These are phyloP conservation scores for Fusarium devonianum DNA, from an alignment of 2,329 filamentous ascomycete species.

Conservation along the genomic window DNA sequence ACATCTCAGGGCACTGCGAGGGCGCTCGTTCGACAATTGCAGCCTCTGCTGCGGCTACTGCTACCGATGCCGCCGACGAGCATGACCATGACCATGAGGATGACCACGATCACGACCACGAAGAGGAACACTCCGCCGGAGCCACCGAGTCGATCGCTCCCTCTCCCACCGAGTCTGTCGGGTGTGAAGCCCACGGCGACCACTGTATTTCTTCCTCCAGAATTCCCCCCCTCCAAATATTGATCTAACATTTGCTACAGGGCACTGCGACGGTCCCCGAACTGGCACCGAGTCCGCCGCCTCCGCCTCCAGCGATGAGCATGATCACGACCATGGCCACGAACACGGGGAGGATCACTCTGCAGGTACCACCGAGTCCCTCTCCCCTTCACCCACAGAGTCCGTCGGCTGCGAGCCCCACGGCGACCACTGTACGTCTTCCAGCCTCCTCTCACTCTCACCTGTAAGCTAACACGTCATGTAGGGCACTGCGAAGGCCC, in stretches of 20 bases:
- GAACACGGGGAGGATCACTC: constrained; percentile 1
- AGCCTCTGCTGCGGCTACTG: too few relatives aligned
- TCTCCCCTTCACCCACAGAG: constrained; percentile 33
- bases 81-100: too few relatives aligned
- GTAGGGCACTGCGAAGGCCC: constrained; percentile 38
- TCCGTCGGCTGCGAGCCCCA: constrained; percentile 36
- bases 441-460: too few relatives aligned
- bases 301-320: constrained; percentile 24
- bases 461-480: neutral
- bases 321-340: constrained; percentile 13
- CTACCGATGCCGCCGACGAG: too few relatives aligned
- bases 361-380: constrained; percentile 13
- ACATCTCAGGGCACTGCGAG: constrained; percentile 14
- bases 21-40: too few relatives aligned
- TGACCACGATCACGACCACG: too few relatives aligned
- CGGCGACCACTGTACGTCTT: constrained; percentile 35
- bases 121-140: too few relatives aligned
- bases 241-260: neutral
- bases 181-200: constrained; percentile 27
- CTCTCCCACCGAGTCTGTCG: constrained; percentile 34
- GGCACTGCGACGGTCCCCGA: constrained; percentile 36
- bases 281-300: constrained; percentile 13
- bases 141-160: too few relatives aligned
- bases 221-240: neutral
- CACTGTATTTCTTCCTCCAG: constrained; percentile 6